Evolutionary conservation across 176 grass and related monocot species (phyloP), one percentile per base, ranked within the genome.

Genomic region (Oryza longistaminata): DNA sequence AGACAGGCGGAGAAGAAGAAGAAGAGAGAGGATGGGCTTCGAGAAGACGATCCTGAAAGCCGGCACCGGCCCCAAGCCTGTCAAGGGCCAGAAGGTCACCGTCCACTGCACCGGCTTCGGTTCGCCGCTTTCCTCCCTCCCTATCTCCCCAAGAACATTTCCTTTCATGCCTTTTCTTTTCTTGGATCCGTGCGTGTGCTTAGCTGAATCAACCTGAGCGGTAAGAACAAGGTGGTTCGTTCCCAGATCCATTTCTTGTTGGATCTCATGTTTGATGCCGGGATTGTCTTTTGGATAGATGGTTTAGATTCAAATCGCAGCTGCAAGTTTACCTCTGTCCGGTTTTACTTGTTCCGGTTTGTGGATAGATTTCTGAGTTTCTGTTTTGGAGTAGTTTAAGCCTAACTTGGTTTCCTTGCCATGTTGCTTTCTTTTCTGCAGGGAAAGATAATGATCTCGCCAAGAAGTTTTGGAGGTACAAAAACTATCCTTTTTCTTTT

Each of bases 41-140:
- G 29, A 88, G 88, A 99, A 99, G 93, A 78, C 92, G 81, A 83
- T 96, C 42, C 62, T 99, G 35, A 95, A 27, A 70, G 21, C 88
- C 43, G 96, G 96, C 60, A 80, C 80, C 22, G 96, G 96, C 65
- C 84, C 90, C 85, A 94, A 84, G 80, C 96, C 96, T 52, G 82
- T 88, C 33, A 96, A 85, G 89, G 96, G 93, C 75, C 93, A 99
- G 81, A 91, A 87, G 55, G 96, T 99, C 88, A 94, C 91, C 60
- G 96, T 99, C 64, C 96, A 99, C 90, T 99, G 96, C 93, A 96
- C 96, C 46, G 96, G 96, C 80, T 96, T 81, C 76, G 96, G 93
- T 99, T 66, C 78, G 87, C 64, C 43, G 22, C 37, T 78, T 72
- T 72, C 68, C 27, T 40, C 71, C 53, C 19, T 70, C 71, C 34